Evolutionary conservation across 116 monocot species (phyloP), one percentile per base, ranked within the genome.

Genomic region (Papilionanthe hybrid): DNA sequence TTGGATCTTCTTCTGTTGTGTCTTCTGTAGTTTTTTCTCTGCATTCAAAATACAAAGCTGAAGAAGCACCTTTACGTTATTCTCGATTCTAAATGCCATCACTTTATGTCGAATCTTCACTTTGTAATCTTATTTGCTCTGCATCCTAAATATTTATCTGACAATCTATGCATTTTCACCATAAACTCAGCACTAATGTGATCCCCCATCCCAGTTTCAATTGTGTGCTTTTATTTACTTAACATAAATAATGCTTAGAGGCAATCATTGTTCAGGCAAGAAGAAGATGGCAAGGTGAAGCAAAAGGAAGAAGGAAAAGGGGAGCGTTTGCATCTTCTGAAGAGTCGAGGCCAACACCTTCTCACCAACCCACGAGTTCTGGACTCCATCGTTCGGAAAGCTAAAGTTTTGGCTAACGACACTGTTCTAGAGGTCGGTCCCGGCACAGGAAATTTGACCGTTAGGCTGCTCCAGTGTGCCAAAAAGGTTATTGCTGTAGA

Each of bases 371-470:
- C 90, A 5, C 90, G 89, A 27, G 78, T 88, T 72, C 87, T 93
- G 45, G 90, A 96, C 81, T 72, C 92, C 80, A 92, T 96, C 28
- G 89, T 86, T 47, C 80, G 82, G 19, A 78, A n/a, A 15, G 88
- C 96, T 29, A 81, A 68, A 7, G 50, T 96, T 75, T 57, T 80
- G 45, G 79, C 87, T 30, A 77, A 80, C 41, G 93, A 96, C 82
- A 88, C 88, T 80, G 93, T 93, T 75, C 93, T 93, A 68, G 96
- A 96, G 90, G 86, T 93, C 84, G 96, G 96, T 17, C 93, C 93
- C 42, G 92, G 93, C 48, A 96, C 96, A 71, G 96, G 93, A 23
- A 96, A 93, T 78, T 89, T 93, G 82, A 96, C 96, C 66, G 80
- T 89, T 32, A 69, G 84, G 48, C 85, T 96, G 55, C 91, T 96